A percentile compares a stretch with the other conserved stretches of the same genome.
phyloP scores from a whole-genome alignment of 2,329 filamentous ascomycete genomes.

The Furcasterigmium sp. region DNA sequence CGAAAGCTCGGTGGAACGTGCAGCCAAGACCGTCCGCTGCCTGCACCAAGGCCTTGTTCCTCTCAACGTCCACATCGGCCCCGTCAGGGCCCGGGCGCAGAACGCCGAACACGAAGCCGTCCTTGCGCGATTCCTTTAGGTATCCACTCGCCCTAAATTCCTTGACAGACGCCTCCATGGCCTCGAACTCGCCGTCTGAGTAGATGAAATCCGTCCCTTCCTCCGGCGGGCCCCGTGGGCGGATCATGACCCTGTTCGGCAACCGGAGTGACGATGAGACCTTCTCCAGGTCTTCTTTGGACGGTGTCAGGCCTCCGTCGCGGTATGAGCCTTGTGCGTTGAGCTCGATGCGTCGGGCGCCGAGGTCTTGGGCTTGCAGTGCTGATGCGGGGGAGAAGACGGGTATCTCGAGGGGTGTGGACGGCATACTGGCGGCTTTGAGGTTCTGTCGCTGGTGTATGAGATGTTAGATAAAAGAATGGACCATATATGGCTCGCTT shows the following conservation, averaged over 20 bases:
- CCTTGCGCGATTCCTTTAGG: conserved; percentile 34
- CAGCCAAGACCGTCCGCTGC: conserved; percentile 36
- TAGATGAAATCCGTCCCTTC: conserved; percentile 42
- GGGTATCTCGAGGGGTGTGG: conserved; percentile 43
- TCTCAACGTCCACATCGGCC: conserved; percentile 30
- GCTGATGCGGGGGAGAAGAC: conserved; percentile 43
- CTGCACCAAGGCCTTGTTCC: conserved; percentile 33
- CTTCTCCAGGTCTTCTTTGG: conserved; percentile 27
- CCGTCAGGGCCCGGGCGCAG: conserved; percentile 16
- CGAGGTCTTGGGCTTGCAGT: conserved; percentile 30
- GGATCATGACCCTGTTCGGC: conserved; percentile 50
- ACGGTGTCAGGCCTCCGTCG: conserved; percentile 46
- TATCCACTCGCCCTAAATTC: conserved; percentile 15
- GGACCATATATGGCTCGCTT: too few relatives aligned
- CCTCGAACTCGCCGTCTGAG: conserved; percentile 31
- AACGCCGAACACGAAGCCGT: conserved; percentile 54
- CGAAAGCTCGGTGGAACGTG: conserved; percentile 54
- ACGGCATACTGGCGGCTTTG: too few relatives aligned
- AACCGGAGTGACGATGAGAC: conserved; percentile 19
- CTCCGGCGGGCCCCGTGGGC: conserved; percentile 34
- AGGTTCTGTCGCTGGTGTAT: too few relatives aligned
- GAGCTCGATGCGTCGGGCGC: conserved; percentile 47
- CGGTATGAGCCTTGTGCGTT: conserved; percentile 46
- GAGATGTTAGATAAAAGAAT: too few relatives aligned
- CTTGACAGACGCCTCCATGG: conserved; percentile 37